phyloP scores from a whole-genome alignment of 2,329 filamentous ascomycete species.

The Trematosphaeria pertusa region DNA sequence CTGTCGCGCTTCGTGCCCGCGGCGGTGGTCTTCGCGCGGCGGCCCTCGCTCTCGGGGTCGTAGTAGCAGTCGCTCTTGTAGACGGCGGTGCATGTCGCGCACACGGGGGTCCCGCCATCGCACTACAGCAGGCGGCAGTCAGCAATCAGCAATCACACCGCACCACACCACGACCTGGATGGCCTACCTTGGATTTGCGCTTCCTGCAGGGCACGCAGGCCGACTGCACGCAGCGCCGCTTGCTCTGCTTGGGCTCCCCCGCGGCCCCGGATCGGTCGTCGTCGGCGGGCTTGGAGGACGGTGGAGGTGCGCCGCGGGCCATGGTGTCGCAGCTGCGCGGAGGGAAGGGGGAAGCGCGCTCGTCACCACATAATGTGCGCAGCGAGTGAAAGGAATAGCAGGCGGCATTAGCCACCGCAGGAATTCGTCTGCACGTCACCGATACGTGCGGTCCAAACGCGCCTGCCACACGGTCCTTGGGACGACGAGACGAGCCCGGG shows the following conservation, averaged over 20 bases:
- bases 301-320: conserved; percentile 38
- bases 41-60: conserved; percentile 57
- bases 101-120: conserved; percentile 57
- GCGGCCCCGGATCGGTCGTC: conserved; percentile 23
- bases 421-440: too few relatives aligned
- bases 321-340: conserved; percentile 35
- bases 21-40: conserved; percentile 53
- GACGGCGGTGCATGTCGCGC: conserved; percentile 59
- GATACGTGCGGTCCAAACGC: too few relatives aligned
- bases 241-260: conserved; percentile 36
- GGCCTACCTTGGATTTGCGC: conserved; percentile 57
- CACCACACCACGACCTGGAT: neutral
- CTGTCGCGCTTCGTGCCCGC: conserved; percentile 42
- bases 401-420: too few relatives aligned
- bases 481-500: too few relatives aligned
- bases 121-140: conserved; percentile 46
- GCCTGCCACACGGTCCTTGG: too few relatives aligned
- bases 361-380: too few relatives aligned
- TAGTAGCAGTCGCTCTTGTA: conserved; percentile 60
- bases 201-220: conserved; percentile 60
- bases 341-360: conserved; percentile 3
- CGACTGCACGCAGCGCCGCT: conserved; percentile 45
- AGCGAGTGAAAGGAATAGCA: too few relatives aligned
- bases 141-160: neutral
- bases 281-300: conserved; percentile 28